Evolutionary conservation across 345 rosid species (phyloP).

Genomic region (Aurinia saxatilis): DNA sequence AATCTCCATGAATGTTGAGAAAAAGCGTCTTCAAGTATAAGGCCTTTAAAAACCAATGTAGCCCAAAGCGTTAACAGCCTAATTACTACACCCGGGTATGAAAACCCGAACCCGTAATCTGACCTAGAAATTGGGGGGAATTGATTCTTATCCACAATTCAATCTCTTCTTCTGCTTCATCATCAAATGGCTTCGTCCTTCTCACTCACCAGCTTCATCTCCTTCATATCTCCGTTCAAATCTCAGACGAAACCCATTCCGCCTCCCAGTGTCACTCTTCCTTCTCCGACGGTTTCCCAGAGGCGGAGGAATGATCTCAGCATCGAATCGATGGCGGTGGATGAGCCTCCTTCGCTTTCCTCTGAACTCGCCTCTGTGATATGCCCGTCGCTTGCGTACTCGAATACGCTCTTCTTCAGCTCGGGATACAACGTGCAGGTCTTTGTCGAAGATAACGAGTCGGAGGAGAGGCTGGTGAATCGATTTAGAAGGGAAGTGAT

Average conservation of each 20-base stretch:
- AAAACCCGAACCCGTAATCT: neutral
- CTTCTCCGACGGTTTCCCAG: conserved; percentile 14
- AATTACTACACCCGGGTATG: neutral
- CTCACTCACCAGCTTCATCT: conserved; percentile 56
- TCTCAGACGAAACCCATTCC: conserved; percentile 33
- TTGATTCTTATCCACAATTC: conserved; percentile 30
- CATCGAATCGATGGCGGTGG: conserved; percentile 25
- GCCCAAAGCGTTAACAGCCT: neutral
- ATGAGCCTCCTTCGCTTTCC: conserved; percentile 26
- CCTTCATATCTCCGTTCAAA: conserved; percentile 50
- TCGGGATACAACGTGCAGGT: conserved; percentile 72
- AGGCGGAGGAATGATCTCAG: conserved; percentile 27
- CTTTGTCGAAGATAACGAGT: conserved; percentile 63
- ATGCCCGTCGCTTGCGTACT: conserved; percentile 63
- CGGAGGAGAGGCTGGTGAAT: conserved; percentile 60
- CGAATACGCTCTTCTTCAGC: conserved; percentile 62
- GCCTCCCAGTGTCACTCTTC: conserved; percentile 21
- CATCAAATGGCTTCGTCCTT: conserved; percentile 64
- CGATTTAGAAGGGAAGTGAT: conserved; percentile 72
- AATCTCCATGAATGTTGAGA: too few relatives aligned
- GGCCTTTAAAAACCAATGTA: neutral
- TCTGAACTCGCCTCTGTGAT: conserved; percentile 50
- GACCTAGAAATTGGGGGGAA: neutral
- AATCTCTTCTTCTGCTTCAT: too few relatives aligned
- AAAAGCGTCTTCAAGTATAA: too few relatives aligned